Evolutionary conservation across 2,329 filamentous ascomycete species (phyloP), one percentile per base, ranked within the genome.

Genomic region (Colletotrichum caudatum): DNA sequence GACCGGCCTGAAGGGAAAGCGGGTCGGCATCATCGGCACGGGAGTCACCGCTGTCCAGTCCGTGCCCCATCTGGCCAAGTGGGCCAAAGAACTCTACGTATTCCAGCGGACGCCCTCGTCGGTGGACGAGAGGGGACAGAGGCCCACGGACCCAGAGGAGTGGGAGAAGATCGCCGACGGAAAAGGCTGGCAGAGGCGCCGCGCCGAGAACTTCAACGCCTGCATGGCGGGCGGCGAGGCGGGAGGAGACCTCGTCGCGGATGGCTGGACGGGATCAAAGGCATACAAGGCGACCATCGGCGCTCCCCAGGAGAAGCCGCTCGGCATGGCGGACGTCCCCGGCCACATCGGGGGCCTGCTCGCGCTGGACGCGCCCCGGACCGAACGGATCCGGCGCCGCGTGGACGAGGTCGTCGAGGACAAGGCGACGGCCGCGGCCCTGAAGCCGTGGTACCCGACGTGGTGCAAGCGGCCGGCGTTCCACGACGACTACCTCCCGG

Each of bases 381-480:
- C 81, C 48, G 83, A 89, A 23, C 71, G 77, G 2, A 77, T 87
- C n/a, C 84, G 88, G 1, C 78, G 77, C 3, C 83, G 86, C 2
- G 81, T 85, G 7, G 83, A 86, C n/a, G 75, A 80, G 0, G 78
- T 86, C n/a, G 88, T 92, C n/a, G 78, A 84, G 48, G 84, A 91
- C 74, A 78, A 78, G 14, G 78, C 77, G 1, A 88, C 84, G 0
- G 89, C 89, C 0, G 82, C 83, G 37, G 82, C 78, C 2, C 82
- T 91, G 8, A 88, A 89, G 76, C 81, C 88, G 0, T 90, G 87
- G 87, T 92, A 91, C 75, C 84, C 87, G 0, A 79, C 80, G 0
- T 90, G 87, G 84, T 92, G 90, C 81, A 92, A 92, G 77, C 85
- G 90, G 0, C 89, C 90, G 0, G 85, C 82, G 51, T 91, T 91